Base-by-base conservation (phyloP, 2,329 filamentous ascomycete genomes). In the Lasiodiplodia sp. region DNA sequence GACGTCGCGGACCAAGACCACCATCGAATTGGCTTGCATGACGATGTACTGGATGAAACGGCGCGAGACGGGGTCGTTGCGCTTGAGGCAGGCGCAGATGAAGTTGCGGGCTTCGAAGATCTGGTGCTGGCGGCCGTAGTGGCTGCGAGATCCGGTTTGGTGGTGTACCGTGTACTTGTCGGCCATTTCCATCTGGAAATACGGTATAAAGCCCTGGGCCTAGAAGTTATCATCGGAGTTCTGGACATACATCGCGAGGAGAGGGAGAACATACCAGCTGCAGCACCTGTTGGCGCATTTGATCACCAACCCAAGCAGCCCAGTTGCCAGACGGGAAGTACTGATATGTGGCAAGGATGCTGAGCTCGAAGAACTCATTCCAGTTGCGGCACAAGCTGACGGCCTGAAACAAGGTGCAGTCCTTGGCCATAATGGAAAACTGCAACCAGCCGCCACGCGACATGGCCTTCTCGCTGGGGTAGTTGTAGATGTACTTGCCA, bases 301-400 rank as follows among this genome's bases (percentile, higher is more conserved):
- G 68, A 71, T 82, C 79, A 7, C 80, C 78, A 21, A 79, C 76
- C 78, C 81, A 84, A 4, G 73, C 75, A 1, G 77, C 74, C 82
- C 83, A 85, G 69, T 82, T 82, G 14, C 80, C 76, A 1, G 80
- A 80, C 0, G 83, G 84, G 60, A 86, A 86, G 70, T 82, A 86
- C 55, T 82, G 76, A 75, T 82, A 82, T 11, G 78, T 69, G 8
- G 81, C 79, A 2, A 85, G 76, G 51, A 82, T 80, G 67, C 82
- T 83, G 23, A 86, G 73, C 70, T 85, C 81, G 67, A 80, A 84
- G 71, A 85, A 84, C 71, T 86, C 84, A 51, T 83, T 80, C 84
- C 83, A 86, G 72, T 83, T 83, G 31, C 83, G 79, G 70, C 83
- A 85, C 12, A 86, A 77, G n/a, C 79, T 73, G 25, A 84, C 78